Evolutionary conservation across 441 rosid genomes (phyloP), one percentile per base, ranked within the genome.

Genomic region (Pelargonium australe): DNA sequence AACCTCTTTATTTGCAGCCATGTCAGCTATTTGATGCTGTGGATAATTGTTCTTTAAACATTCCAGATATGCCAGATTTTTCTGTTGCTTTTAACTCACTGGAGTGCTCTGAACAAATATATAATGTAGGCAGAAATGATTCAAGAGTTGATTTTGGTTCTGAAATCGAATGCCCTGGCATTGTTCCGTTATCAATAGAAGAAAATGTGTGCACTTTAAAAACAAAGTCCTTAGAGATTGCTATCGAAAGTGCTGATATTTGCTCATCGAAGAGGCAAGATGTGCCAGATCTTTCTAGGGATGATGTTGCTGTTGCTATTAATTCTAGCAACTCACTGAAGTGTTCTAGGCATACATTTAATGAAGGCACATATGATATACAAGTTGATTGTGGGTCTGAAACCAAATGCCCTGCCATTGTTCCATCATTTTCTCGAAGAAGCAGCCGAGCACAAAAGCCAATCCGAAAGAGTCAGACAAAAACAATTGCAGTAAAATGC

Each of bases 391-490:
- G 81, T 81, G 80, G 80, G 65, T 78, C 85, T 20, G 83, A 80
- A 72, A 76, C 71, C 72, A 63, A 68, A 70, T 74, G 74, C 73
- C 76, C 77, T 72, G 75, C 73, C 57, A 75, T 69, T 45, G 70
- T 70, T 14, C 62, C 79, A 65, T 71, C 85, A 66, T 77, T 82
- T 76, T 75, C 86, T 40, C 80, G 72, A 80, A 80, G 84, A 72
- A 84, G 83, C 72, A 72, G 76, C 51, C 77, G 73, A 51, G 58
- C 14, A 47, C 73, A 82, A 72, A 89, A 80, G 82, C 85, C 80
- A 37, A 70, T 82, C 67, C 75, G 70, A 68, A 79, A 73, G 77
- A 67, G 82, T 41, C 81, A 51, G 77, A 68, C 69, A 60, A 85
- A 84, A 83, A 80, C 63, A 76, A 74, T 76, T 74, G 78, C 79